Base-by-base conservation (phyloP, 2,329 filamentous ascomycete species). In the Penicillium thymicola region DNA sequence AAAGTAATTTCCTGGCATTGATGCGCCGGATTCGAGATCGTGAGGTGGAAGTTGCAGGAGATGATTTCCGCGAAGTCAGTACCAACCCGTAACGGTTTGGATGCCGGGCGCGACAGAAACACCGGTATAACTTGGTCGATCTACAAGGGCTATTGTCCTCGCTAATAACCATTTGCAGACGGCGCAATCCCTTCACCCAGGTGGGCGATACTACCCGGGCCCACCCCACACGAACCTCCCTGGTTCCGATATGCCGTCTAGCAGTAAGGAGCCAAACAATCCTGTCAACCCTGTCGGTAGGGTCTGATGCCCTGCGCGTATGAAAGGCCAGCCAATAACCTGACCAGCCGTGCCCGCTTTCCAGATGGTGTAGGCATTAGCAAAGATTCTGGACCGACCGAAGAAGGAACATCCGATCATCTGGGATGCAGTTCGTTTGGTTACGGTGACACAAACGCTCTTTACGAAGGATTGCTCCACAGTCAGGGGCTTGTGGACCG, bases 1-100 rank as follows among this genome's bases (percentile, higher is more conserved):
- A 92, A 67, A 92, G 89, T 63, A 84, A 84, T 57, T 95, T 95
- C 67, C 75, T 93, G 0, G 80, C 82, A 4, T 77, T 95, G 44
- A 94, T 95, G 90, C 84, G 88, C 28, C 82, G 84, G 57, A 83
- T 94, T 53, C 82, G 88, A 50, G 85, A 90, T 67, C 80, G 82
- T 54, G 86, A 94, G 75, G 85, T 92, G 14, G 82, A 82, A 47
- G 85, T 94, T 37, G 81, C 89, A 62, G 89, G 87, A 40, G 87
- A 90, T 69, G 83, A 76, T 65, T 76, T 77, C 64, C 73, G 72
- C 67, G 72, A 76, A 75, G 75, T 77, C 72, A 76, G 75, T 77
- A 73, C 68, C 69, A 72, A 70, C 71, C 71, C 72, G 69, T 76
- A 68, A 74, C 63, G 61, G 67, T 69, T 69, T 48, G 57, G 59